These are phyloP conservation scores for Tranzscheliella williamsii DNA, from an alignment of 1,284 basidiomycete species.

Conservation along the genomic window DNA sequence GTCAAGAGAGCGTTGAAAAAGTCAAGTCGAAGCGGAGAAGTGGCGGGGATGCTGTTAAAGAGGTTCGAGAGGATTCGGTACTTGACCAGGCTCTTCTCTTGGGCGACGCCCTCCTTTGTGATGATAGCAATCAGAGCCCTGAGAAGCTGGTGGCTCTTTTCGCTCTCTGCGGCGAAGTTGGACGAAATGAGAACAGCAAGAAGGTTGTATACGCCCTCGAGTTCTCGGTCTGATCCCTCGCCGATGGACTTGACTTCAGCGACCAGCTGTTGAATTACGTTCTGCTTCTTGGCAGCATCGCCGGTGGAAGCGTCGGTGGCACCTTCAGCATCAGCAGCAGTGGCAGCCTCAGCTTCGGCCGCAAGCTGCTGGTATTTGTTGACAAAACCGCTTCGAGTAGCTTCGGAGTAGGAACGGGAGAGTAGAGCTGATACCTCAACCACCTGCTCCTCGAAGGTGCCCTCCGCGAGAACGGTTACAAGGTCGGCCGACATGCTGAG, in stretches of 20 bases:
- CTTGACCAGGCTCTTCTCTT: constrained; percentile 37
- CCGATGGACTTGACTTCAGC: constrained; percentile 34
- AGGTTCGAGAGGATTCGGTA: constrained; percentile 56
- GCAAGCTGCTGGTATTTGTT: constrained; percentile 37
- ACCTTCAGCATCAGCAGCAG: constrained; percentile 3
- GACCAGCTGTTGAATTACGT: constrained; percentile 39
- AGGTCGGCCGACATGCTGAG: constrained; percentile 49
- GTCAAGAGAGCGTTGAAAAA: constrained; percentile 49
- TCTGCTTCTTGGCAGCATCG: constrained; percentile 25
- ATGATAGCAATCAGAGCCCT: constrained; percentile 28
- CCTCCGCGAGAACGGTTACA: constrained; percentile 55
- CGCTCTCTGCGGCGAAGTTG: constrained; percentile 4
- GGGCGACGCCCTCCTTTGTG: constrained; percentile 5
- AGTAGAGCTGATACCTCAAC: constrained; percentile 50
- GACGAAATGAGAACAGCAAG: constrained; percentile 43
- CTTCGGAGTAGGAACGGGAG: constrained; percentile 48
- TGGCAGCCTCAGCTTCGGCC: constrained; percentile 26
- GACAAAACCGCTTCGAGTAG: constrained; percentile 48
- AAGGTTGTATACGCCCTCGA: constrained; percentile 58
- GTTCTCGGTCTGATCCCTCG: constrained; percentile 55
- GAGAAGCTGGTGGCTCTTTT: constrained; percentile 16
- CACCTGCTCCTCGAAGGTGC: constrained; percentile 55
- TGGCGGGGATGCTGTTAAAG: constrained; percentile 51
- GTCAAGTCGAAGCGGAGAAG: constrained; percentile 40
- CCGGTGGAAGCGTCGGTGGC: constrained; percentile 3